A percentile compares a stretch with the other conserved stretches of the same genome.
Conservation (phyloP, 345 rosid species). For the Nephelium lappaceum region DNA sequence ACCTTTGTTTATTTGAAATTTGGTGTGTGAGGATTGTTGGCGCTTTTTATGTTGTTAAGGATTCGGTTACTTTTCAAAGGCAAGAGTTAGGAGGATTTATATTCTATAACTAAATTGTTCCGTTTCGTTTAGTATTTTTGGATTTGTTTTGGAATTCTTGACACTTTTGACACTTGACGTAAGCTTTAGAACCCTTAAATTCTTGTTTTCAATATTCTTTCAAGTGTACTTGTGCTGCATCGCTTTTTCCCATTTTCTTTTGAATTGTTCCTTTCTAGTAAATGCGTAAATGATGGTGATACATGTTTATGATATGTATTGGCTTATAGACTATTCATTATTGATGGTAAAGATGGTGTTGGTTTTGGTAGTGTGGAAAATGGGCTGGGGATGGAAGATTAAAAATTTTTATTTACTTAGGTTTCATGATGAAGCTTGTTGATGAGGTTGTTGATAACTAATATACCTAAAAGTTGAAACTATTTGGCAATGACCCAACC, state of each 20-base stretch:
- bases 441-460: too few species aligned
- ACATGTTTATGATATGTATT: background rate
- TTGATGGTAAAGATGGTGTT: too few species aligned
- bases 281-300: too few species aligned
- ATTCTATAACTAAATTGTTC: background rate
- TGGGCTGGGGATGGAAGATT: too few species aligned
- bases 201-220: too few species aligned
- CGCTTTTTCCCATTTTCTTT: background rate
- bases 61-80: background rate
- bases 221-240: background rate
- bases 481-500: too few species aligned
- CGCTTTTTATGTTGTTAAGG: background rate
- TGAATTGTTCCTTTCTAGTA: too few species aligned
- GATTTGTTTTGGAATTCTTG: background rate
- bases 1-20: background rate
- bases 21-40: background rate
- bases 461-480: too few species aligned
- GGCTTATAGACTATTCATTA: too few species aligned
- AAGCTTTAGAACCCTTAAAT: background rate
- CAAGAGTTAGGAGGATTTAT: background rate
- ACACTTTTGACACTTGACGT: background rate
- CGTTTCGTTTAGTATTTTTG: background rate
- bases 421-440: too few species aligned
- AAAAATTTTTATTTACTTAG: too few species aligned
- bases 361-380: too few species aligned